phyloP scores from a whole-genome alignment of 805 yeast species.

The Scheffersomyces amazonensis region DNA sequence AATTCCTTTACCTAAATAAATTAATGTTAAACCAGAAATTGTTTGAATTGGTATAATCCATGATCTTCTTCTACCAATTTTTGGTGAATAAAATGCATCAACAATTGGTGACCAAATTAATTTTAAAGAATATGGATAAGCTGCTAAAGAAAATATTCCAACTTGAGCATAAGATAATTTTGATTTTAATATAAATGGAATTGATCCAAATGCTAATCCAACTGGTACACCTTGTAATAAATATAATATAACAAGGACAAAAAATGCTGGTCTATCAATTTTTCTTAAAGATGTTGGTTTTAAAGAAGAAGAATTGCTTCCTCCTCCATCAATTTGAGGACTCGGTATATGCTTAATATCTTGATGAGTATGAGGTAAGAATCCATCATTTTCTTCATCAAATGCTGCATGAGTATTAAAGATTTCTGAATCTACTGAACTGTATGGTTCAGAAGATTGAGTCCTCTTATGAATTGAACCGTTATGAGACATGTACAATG shows the following conservation, averaged over 20 bases:
- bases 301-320: too few relatives aligned
- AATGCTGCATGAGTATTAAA: slow-evolving; percentile 20
- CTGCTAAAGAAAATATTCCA: slow-evolving; percentile 86
- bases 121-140: slow-evolving; percentile 92
- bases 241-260: slow-evolving; percentile 69
- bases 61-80: slow-evolving; percentile 77
- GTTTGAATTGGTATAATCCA: slow-evolving; percentile 95
- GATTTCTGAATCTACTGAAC: slow-evolving; percentile 11
- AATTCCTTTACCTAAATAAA: slow-evolving; percentile 59
- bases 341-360: slow-evolving; percentile 9
- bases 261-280: slow-evolving; percentile 71
- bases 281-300: slow-evolving; percentile 2
- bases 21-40: slow-evolving; percentile 67
- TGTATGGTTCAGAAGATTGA: background rate
- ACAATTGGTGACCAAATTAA: slow-evolving; percentile 95
- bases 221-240: slow-evolving; percentile 95
- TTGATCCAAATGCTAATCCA: slow-evolving; percentile 91
- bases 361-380: slow-evolving; percentile 27
- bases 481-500: background rate
- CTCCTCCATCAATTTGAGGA: background rate
- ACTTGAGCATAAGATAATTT: slow-evolving; percentile 83
- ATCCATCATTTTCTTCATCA: slow-evolving; percentile 32
- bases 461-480: background rate
- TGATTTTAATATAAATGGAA: slow-evolving; percentile 85
- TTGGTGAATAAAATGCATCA: slow-evolving; percentile 71